Conservation (phyloP, 331 rosid genomes). For the Telfairia occidentalis region DNA sequence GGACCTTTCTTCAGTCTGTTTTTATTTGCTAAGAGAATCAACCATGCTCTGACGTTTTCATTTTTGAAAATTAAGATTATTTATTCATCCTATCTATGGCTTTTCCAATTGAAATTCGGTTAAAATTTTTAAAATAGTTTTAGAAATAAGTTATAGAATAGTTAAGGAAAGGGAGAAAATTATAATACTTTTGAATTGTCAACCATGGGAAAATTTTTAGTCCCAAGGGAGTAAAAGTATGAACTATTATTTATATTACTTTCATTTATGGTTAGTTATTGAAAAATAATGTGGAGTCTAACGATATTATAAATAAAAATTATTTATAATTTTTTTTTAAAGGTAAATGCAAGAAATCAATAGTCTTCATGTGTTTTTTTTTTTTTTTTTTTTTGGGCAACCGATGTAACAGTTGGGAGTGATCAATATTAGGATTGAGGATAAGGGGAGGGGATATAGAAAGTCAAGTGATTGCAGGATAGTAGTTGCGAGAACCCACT, state of each 20-base stretch:
- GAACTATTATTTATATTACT: background rate
- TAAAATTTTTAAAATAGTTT: background rate
- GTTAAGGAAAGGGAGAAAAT: background rate
- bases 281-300: too few relatives aligned
- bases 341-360: too few relatives aligned
- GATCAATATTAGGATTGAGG: background rate
- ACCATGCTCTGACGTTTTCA: too few relatives aligned
- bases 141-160: background rate
- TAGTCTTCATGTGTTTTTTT: too few relatives aligned
- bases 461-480: background rate
- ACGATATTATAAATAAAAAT: background rate
- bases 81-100: too few relatives aligned
- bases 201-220: background rate
- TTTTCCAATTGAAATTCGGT: too few relatives aligned
- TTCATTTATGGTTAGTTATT: background rate
- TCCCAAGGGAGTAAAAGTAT: background rate
- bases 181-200: background rate
- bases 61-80: too few relatives aligned
- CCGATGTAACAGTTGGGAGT: too few relatives aligned
- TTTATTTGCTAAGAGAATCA: too few relatives aligned
- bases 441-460: background rate
- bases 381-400: too few relatives aligned
- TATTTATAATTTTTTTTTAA: background rate
- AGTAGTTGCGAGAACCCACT: background rate
- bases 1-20: background rate